A percentile compares a stretch with the other conserved stretches of the same genome.
These are phyloP conservation scores for Thinopyrum elongatum DNA, from an alignment of 176 grass and related monocot genomes.

Conservation along the genomic window DNA sequence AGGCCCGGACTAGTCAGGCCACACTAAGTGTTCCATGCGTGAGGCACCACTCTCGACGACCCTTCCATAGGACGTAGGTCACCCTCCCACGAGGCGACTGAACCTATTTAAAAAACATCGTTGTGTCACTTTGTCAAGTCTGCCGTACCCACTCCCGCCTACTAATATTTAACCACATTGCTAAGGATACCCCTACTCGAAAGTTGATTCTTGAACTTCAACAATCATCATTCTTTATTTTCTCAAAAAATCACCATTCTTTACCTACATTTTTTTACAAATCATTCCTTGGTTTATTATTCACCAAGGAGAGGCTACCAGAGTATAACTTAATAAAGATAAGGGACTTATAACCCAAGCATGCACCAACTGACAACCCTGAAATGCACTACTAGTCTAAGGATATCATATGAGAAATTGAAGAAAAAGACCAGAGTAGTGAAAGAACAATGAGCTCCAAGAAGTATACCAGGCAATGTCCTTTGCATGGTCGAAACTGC, in stretches of 20 bases:
- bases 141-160: too few relatives aligned
- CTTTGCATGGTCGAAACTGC: conserved; percentile 85
- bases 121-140: too few relatives aligned
- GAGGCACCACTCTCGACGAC: too few relatives aligned
- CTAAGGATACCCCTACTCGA: too few relatives aligned
- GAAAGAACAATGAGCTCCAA: conserved; percentile 31
- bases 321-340: not conserved
- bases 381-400: not conserved
- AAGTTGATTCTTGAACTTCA: too few relatives aligned
- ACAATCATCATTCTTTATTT: too few relatives aligned
- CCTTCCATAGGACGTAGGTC: too few relatives aligned
- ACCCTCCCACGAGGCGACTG: too few relatives aligned
- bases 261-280: not conserved
- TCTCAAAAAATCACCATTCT: not conserved
- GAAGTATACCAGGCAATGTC: conserved; percentile 87
- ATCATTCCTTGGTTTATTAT: not conserved
- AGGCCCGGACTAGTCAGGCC: too few relatives aligned
- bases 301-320: not conserved
- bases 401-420: not conserved
- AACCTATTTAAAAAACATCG: too few relatives aligned
- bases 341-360: not conserved
- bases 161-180: too few relatives aligned
- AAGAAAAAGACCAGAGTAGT: not conserved
- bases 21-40: too few relatives aligned
- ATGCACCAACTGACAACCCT: not conserved